Base-by-base conservation (phyloP, 805 yeast genomes). In the Zygotorulaspora chibaensis region DNA sequence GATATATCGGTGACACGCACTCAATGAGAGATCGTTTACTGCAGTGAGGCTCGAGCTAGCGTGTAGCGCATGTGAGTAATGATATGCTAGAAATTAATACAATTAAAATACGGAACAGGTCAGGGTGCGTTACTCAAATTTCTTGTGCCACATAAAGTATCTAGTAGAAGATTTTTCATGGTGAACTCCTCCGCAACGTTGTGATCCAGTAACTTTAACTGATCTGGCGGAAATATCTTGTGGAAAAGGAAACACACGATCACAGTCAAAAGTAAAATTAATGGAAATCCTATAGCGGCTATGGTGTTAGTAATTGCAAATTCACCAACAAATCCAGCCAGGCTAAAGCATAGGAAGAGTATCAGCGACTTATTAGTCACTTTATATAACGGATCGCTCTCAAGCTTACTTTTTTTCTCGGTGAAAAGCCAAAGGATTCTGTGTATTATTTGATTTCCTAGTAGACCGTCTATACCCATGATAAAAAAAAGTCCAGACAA, bases 251-350 rank as follows among this genome's bases (percentile, higher is more conserved):
- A 74, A 10, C 88, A 79, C 1, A 80, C 68, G 17, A 84, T 74
- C 47, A 87, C 90, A 43, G 81, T 75, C 2, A 73, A 47, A 58
- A 91, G 65, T 40, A 91, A 67, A 0, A 93, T 87, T 2, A 88
- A 84, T 0, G 99, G 98, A 59, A 93, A 91, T 2, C 96, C 98
- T 27, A 91, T 87, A 0, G 98, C 97, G 0, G 93, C 98, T 48
- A 74, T 80, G 0, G 96, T 87, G 59, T 83, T 78, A 0, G 95
- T 85, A 27, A 91, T 88, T 0, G 81, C 93, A 53, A 88, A 84
- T 61, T 95, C 98, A 0, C 80, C 84, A 1, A 76, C 84, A 42
- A 83, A 83, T 0, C 93, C 93, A 16, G 80, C 54, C 3, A 84
- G 61, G 47, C 87, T 81, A 15, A 87, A 67, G 0, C 61, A 42